phyloP scores from a whole-genome alignment of 352 stramenopile species.

The Phytopythium vexans region DNA sequence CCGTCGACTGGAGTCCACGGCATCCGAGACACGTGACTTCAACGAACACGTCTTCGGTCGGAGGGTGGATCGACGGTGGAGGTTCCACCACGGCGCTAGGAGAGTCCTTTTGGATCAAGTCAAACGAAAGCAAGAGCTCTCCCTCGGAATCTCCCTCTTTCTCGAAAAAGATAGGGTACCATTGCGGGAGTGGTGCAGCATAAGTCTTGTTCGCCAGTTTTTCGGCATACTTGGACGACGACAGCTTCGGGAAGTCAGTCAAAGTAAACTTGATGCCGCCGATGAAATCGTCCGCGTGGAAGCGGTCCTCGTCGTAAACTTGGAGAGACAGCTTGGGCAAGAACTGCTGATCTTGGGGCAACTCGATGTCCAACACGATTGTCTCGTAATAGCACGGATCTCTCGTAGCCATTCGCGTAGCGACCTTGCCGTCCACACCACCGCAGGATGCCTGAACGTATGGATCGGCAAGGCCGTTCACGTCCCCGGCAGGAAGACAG shows the following conservation, averaged over 20 bases:
- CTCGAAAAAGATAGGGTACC: conserved; percentile 66
- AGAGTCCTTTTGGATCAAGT: conserved; percentile 67
- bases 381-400: conserved; percentile 88
- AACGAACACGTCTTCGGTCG: conserved; percentile 61
- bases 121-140: conserved; percentile 75
- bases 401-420: conserved; percentile 54
- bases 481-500: conserved; percentile 64
- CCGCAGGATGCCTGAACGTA: conserved; percentile 86
- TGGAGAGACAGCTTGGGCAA: conserved; percentile 71
- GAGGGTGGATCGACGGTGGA: conserved; percentile 54
- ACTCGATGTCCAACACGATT: conserved; percentile 63
- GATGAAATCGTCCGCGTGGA: conserved; percentile 70
- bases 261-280: conserved; percentile 57
- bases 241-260: conserved; percentile 54
- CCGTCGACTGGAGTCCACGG: conserved; percentile 68
- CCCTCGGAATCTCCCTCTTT: conserved; percentile 64
- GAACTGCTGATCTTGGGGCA: conserved; percentile 63
- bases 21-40: conserved; percentile 83
- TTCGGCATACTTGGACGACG: conserved; percentile 54
- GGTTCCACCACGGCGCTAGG: conserved; percentile 54
- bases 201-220: conserved; percentile 47
- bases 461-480: conserved; percentile 72
- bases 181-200: conserved; percentile 53
- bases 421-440: conserved; percentile 62
- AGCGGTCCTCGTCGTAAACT: conserved; percentile 77